phyloP scores from a whole-genome alignment of 192 early-diverging fungal species.

The Rhizoclosmatium sp. region DNA sequence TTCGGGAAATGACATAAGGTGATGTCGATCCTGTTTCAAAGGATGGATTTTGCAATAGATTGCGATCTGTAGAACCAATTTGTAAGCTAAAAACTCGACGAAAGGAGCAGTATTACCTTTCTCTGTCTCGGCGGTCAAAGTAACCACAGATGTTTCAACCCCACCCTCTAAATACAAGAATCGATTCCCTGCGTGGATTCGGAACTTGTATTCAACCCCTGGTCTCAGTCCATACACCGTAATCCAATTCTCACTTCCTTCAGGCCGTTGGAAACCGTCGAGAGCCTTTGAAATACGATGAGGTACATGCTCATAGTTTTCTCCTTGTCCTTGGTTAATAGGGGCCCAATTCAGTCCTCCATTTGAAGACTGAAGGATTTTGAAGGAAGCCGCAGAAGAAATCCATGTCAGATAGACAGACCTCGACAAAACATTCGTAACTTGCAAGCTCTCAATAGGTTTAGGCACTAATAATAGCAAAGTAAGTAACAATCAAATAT shows the following conservation, averaged over 20 bases:
- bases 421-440: conserved; percentile 26
- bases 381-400: conserved; percentile 34
- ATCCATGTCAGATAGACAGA: conserved; percentile 31
- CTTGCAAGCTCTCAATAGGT: conserved; percentile 18
- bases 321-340: conserved; percentile 45
- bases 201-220: conserved; percentile 33
- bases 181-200: conserved; percentile 44
- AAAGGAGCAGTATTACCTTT: background rate
- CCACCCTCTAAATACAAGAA: conserved; percentile 36
- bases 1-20: conserved; percentile 18
- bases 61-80: conserved; percentile 11
- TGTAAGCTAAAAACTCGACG: background rate
- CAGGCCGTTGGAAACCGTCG: conserved; percentile 23
- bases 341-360: conserved; percentile 31
- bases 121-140: background rate
- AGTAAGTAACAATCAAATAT: background rate
- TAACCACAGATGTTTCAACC: conserved; percentile 8
- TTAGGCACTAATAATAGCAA: conserved; percentile 28
- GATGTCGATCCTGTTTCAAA: conserved; percentile 25
- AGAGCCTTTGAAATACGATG: conserved; percentile 9
- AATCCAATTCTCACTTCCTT: conserved; percentile 27
- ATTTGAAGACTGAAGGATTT: conserved; percentile 33
- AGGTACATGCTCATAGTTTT: conserved; percentile 44
- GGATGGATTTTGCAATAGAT: conserved; percentile 41
- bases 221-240: conserved; percentile 33